These are phyloP conservation scores for Hypholoma sublateritium DNA, from an alignment of 768 basidiomycete species.

Conservation along the genomic window DNA sequence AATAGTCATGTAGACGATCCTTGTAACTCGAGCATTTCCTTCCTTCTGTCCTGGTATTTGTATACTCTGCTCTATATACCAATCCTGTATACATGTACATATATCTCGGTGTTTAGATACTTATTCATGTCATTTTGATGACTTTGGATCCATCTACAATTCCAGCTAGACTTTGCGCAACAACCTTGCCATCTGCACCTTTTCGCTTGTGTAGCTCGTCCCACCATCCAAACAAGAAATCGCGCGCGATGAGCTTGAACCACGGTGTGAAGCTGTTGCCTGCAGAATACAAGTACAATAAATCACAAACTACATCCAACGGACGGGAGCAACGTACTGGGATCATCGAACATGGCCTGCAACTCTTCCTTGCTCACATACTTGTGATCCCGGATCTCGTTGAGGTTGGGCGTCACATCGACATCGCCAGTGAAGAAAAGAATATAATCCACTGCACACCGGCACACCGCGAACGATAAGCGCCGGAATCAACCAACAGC, in stretches of 20 bases:
- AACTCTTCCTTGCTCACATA: slow-evolving; percentile 93
- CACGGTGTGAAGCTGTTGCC: slow-evolving; percentile 94
- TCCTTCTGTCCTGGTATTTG: slow-evolving; percentile 8
- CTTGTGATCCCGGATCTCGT: slow-evolving; percentile 89
- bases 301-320: background rate
- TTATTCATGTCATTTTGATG: slow-evolving; percentile 39
- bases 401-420: slow-evolving; percentile 73
- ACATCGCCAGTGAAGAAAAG: slow-evolving; percentile 92
- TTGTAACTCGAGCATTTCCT: background rate
- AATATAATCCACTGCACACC: slow-evolving; percentile 87
- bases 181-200: slow-evolving; percentile 52
- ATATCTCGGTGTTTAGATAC: background rate
- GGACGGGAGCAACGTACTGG: slow-evolving; percentile 46
- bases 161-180: slow-evolving; percentile 63
- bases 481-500: background rate
- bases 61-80: background rate
- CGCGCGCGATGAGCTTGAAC: slow-evolving; percentile 98
- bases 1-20: background rate
- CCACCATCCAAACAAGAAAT: slow-evolving; percentile 99
- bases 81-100: background rate
- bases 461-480: background rate
- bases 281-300: slow-evolving; percentile 27
- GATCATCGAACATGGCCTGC: slow-evolving; percentile 84
- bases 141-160: slow-evolving; percentile 74
- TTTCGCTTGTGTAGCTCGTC: slow-evolving; percentile 76